Base-by-base conservation (phyloP, 2,329 filamentous ascomycete species). In the Harringtonia aguacate region DNA sequence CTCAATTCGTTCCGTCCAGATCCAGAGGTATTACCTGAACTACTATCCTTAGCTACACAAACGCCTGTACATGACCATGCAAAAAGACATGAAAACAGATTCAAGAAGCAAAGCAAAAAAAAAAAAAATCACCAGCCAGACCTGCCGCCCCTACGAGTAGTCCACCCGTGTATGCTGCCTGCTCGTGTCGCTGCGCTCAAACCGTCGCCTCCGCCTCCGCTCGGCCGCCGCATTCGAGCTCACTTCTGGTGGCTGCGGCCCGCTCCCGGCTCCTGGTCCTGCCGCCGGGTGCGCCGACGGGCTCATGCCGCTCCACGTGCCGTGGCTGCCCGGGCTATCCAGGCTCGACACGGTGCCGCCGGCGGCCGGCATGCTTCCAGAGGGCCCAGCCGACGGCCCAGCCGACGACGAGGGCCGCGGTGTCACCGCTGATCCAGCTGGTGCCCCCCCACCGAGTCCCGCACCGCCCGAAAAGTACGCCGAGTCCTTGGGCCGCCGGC, bases 381-480 rank as follows among this genome's bases (percentile, higher is more conserved):
- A 63, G 15, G 66, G 65, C 3, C 66, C 63, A 2, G 41, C 15
- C 3, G 39, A n/a, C n/a, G n/a, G n/a, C n/a, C n/a, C n/a, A n/a
- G n/a, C n/a, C n/a, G n/a, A n/a, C 20, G 31, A 8, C 17, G 15
- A 33, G 15, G 13, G 22, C 15, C 15, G 33, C 18, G 13, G 28
- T 29, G 21, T 8, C 22, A 17, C 21, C 9, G 21, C 10, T 36
- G 30, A 22, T 29, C n/a, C 17, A 12, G 2, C 36, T 5, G 27
- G 14, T 21, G 9, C 24, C 36, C n/a, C 3, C 67, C 61, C 47
- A n/a, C n/a, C n/a, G n/a, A n/a, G n/a, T 63, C 61, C 8, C 73
- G 8, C 12, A 6, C 34, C 46, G n/a, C 48, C 73, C 4, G 74
- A 77, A 54, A 77, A 80, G 53, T 81, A 80, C 9, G 74, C 73